A percentile compares a stretch with the other conserved stretches of the same genome.
Evolutionary conservation across 2,329 filamentous ascomycete species (phyloP).

Genomic region (Nothophaeocryptopus gaeumannii): DNA sequence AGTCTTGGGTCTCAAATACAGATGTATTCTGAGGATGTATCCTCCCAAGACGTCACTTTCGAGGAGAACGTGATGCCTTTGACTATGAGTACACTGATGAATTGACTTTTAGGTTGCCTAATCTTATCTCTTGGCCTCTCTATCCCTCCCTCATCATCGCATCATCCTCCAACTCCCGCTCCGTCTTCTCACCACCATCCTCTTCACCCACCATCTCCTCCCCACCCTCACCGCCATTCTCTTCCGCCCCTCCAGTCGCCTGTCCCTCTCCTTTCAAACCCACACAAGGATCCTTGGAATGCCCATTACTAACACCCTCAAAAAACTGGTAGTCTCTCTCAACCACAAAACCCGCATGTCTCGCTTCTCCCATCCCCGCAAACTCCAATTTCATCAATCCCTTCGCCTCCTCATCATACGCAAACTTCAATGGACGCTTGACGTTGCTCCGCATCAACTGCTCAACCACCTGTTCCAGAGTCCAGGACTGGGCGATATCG

Average conservation of each 20-base stretch:
- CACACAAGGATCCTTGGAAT: conserved; percentile 10
- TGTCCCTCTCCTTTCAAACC: too few species aligned
- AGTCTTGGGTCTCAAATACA: background rate
- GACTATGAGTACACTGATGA: background rate
- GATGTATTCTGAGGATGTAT: background rate
- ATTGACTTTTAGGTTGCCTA: background rate
- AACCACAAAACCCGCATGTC: conserved; percentile 1
- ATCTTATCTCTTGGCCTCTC: background rate
- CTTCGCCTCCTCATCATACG: background rate
- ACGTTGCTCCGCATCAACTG: conserved; percentile 4
- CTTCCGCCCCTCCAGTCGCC: too few species aligned
- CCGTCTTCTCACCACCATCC: background rate
- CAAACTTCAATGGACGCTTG: conserved; percentile 1
- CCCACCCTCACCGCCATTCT: too few species aligned
- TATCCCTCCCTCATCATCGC: conserved; percentile 1
- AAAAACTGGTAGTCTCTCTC: conserved; percentile 3
- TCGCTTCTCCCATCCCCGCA: conserved; percentile 12
- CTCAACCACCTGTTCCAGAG: conserved; percentile 1
- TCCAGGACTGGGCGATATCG: background rate
- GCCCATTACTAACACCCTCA: background rate
- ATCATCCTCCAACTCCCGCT: background rate
- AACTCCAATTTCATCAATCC: conserved; percentile 11
- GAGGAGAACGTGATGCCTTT: background rate
- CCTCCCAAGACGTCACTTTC: too few species aligned
- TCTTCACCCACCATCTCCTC: background rate